Base-by-base conservation (phyloP, 2,329 filamentous ascomycete genomes). In the Colletotrichum tamarilloi region DNA sequence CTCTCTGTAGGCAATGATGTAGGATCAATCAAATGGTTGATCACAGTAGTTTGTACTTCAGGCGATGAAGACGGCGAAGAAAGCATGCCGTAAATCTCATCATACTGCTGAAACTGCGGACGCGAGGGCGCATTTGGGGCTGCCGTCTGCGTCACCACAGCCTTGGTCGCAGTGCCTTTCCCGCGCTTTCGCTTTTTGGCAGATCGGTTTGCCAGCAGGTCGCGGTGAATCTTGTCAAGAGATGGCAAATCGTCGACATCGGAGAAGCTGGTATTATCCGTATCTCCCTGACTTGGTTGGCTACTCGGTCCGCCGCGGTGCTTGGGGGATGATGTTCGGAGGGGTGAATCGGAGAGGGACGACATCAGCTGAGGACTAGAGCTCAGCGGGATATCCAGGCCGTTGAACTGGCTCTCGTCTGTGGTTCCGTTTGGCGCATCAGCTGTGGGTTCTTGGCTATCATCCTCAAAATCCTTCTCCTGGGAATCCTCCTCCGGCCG, bases 391-490 rank as follows among this genome's bases (percentile, higher is more conserved):
- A 52, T 35, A 14, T 59, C 55, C n/a, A 53, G n/a, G 12, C 62
- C 67, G 16, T 66, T 35, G 26, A n/a, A 26, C 63, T 84, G 82
- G 62, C 82, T 84, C 24, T 85, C 83, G 30, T 83, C 81, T 1
- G 79, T 79, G 24, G 79, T 75, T 3, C 80, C 77, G 7, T 77
- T 80, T 5, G 77, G 73, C 9, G 74, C 74, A 11, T 76, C 77
- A 5, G 75, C 78, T 12, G 68, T 76, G 3, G 80, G 84, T 35
- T 82, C 82, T 74, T 89, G 88, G 69, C 86, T 90, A 32, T 87
- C 85, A 3, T 88, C 85, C 65, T 87, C 82, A 62, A 89, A 90
- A 6, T 89, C 87, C 64, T 84, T 82, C 52, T 88, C 86, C 71
- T 87, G 84, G 0, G 84, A 87, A 68, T 87, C 84, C 7, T 86